Base-by-base conservation (phyloP, 805 yeast genomes). In the Lachancea waltii region DNA sequence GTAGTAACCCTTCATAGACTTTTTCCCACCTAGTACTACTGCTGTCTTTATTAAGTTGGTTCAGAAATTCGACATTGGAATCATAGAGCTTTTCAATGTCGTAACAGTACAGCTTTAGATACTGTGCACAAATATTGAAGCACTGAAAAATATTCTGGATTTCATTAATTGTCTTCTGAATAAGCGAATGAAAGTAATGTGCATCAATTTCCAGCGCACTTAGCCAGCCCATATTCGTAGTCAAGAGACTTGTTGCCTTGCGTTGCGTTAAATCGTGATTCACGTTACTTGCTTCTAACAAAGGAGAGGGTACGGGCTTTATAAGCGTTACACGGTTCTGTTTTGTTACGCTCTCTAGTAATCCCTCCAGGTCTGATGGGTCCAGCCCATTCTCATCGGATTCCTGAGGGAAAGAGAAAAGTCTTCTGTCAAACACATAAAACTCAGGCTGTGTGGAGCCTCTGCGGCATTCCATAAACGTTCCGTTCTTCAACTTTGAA, bases 361-460 rank as follows among this genome's bases (percentile, higher is more conserved):
- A 26, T 10, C 11, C 21, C 7, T 15, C 20, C 8, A 48, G 19
- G 3, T 21, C 33, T 17, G 45, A 30, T 1, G 38, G 35, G 43
- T 43, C 13, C 44, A 51, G 17, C 41, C 32, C 5, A 36, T 35
- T 14, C 40, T 44, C 17, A 36, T 22, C 14, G 13, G 31, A 16
- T 29, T 46, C 43, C 16, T 52, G 49, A 2, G 54, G 58, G 9
- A 49, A 45, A 3, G 69, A 60, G 46, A 81, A 81, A 32, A 75
- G 58, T 32, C 77, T 67, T 53, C 80, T 73, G 54, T 82, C 86
- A 57, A 69, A 81, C 1, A 75, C 77, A 54, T 71, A 81, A 3
- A 81, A 63, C 42, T 78, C 82, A 36, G 63, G 64, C 68, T 65
- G 31, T 3, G 25, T 19, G 9, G 33, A 28, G 13, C 30, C 38